Evolutionary conservation across 1,284 basidiomycete species (phyloP), one percentile per base, ranked within the genome.

Genomic region (Lentinula novae-zelandiae): DNA sequence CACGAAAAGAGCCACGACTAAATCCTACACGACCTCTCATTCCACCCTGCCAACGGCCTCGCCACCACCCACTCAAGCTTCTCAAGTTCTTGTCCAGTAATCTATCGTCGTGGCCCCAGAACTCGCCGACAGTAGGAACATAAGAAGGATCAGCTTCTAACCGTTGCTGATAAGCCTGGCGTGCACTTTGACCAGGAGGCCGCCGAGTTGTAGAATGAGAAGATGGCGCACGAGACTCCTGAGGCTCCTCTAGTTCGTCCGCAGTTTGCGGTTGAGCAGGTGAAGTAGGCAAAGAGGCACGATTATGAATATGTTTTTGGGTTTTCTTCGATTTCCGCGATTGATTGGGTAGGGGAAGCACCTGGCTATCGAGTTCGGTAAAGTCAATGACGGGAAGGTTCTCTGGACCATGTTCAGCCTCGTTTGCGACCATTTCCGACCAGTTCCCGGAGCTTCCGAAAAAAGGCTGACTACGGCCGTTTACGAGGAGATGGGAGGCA

Each of bases 51-150:
- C 90, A 88, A 61, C 83, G 83, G 49, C 86, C 90, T 65, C 89
- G 80, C 91, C 90, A 90, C 91, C 89, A 93, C 7, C 81, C 86
- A 76, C 87, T 91, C 62, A 91, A 75, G 72, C 85, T 88, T 62
- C 87, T 83, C 57, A 90, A 73, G 65, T 87, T 85, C 76, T 86
- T 90, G 75, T 86, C 90, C 71, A 88, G 75, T 64, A 89, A 76
- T 53, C 93, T 86, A 71, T 95, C 92, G 71, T 95, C 93, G 69
- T 95, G 94, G 7, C 90, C 88, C 93, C 92, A 96, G 69, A 95
- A 96, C 64, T 89, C 87, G 62, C 93, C 93, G 12, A 94, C 89
- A 31, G 85, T 89, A 22, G 93, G 93, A 34, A 92, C 89, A 69
- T 87, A 93, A 1, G 92, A 90, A 1, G 93, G 93, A 71, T 96